These are phyloP conservation scores for Arxiozyma slooffiae DNA, from an alignment of 1,139 yeast genomes.

Conservation along the genomic window DNA sequence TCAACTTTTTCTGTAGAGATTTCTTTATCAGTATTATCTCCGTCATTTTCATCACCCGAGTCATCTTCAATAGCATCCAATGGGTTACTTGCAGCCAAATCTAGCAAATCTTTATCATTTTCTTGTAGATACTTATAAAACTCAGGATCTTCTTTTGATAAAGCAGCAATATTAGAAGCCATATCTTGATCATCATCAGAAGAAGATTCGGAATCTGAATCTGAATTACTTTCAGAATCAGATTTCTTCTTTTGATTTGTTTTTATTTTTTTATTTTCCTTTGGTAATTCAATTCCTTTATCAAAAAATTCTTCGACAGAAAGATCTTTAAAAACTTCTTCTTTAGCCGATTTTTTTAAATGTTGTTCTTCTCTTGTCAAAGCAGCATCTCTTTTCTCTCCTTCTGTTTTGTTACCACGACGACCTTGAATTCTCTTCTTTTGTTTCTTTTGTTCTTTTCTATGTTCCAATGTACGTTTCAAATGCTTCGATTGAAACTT, in stretches of 20 bases:
- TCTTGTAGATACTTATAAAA: constrained; percentile 73
- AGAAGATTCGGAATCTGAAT: constrained; percentile 27
- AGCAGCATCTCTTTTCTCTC: constrained; percentile 27
- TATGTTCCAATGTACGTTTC: constrained; percentile 76
- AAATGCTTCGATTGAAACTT: constrained; percentile 91
- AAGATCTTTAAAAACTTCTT: constrained; percentile 66
- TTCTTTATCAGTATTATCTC: constrained; percentile 31
- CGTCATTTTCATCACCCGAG: constrained; percentile 43
- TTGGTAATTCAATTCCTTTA: constrained; percentile 66
- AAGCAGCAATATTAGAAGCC: constrained; percentile 52
- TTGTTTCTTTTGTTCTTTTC: constrained; percentile 72
- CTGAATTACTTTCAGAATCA: constrained; percentile 21
- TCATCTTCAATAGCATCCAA: constrained; percentile 60
- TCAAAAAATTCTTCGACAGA: constrained; percentile 73
- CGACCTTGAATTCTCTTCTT: constrained; percentile 46
- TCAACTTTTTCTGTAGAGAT: constrained; percentile 36
- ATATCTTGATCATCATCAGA: constrained; percentile 44
- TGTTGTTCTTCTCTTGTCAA: constrained; percentile 31
- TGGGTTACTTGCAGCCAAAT: constrained; percentile 64
- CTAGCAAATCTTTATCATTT: constrained; percentile 65
- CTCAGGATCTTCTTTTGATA: constrained; percentile 77
- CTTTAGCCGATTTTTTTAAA: constrained; percentile 29
- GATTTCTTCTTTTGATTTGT: constrained; percentile 15
- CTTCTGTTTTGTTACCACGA: constrained; percentile 37
- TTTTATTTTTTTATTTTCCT: constrained; percentile 38